Evolutionary conservation across 106 monocot species (phyloP), one percentile per base, ranked within the genome.

Genomic region (Dendrobium huoshanense): DNA sequence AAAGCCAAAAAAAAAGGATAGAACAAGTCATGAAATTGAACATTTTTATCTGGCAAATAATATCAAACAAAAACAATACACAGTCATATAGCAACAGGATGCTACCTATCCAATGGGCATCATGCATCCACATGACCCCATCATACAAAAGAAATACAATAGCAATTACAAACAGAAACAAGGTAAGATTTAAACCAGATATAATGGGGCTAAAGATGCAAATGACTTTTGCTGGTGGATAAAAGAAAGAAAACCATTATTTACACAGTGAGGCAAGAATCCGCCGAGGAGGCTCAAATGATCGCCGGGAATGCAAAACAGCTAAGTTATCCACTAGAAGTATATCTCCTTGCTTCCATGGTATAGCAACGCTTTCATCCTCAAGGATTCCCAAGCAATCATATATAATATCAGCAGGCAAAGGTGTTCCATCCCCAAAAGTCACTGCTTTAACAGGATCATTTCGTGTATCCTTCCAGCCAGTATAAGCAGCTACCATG

Each of bases 301-400:
- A 81, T 37, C 92, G 77, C 0, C 97, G 84, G 7, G 94, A 87
- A 68, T 97, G 97, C 41, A 94, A 55, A 76, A 97, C 92, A 59
- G 94, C 92, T 78, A 85, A 86, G 75, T 97, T 97, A 79, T 97
- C 97, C 41, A 94, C 11, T 25, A 97, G 75, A 54, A 97, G 86
- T 41, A 94, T 74, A 73, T 97, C 97, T 7, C 97, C 97, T 45
- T 88, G 85, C 77, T 85, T 80, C 97, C 97, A 97, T 55, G 94
- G 92, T 75, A 97, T 80, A 9, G 94, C 90, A 64, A 91, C 94
- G 41, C 86, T 84, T 61, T 94, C 90, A 65, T 92, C 88, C 77
- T 97, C 92, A 17, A 90, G 81, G 42, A 97, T 85, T 37, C 78
- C 83, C 75, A 88, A 75, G 59, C 94, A 94, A 48, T 90, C 94